Evolutionary conservation across 345 rosid genomes (phyloP), one percentile per base, ranked within the genome.

Genomic region (Physaria fendleri): DNA sequence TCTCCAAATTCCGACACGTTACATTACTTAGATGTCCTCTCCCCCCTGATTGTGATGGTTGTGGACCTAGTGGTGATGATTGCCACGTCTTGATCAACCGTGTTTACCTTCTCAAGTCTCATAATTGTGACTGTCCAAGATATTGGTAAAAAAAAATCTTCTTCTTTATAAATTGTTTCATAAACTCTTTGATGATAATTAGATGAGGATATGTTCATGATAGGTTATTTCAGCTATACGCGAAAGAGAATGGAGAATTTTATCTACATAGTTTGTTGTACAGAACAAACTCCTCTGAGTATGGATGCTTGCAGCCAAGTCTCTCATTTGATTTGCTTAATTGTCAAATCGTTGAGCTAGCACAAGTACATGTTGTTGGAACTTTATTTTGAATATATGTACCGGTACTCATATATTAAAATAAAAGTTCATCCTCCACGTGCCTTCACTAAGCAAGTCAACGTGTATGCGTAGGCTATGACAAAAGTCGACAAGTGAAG

Each of bases 181-280:
- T 56, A 48, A 40, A 56, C n/a, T 56, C n/a, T n/a, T n/a, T 54
- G 43, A 34, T 43, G 14, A 7, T 37, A 20, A 13, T 0, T 38
- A 38, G 10, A 13, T n/a, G 3, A 22, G 21, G 9, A 55, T 21
- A 1, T 55, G 21, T 4, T 20, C 44, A 1, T 14, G 34, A 1
- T n/a, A 64, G 68, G 59, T 41, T 64, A 34, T 64, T 52, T 24
- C 52, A 64, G 27, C 43, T 64, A 52, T 24, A 24, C 10, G 60
- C 5, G 8, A 18, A 30, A 17, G 52, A 52, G 52, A 41, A 52
- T 21, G 61, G 69, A 53, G 52, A 21, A 23, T 2, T 52, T 10
- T 13, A n/a, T 42, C 35, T 41, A 20, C 69, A 53, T 16, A 15
- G 12, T 43, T 33, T 64, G 14, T 53, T 64, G 50, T 2, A 2